Percentiles rank a stretch among this genome's conserved stretches.
phyloP scores from a whole-genome alignment of 192 early-diverging fungal genomes.

The Backusella tuberculispora region DNA sequence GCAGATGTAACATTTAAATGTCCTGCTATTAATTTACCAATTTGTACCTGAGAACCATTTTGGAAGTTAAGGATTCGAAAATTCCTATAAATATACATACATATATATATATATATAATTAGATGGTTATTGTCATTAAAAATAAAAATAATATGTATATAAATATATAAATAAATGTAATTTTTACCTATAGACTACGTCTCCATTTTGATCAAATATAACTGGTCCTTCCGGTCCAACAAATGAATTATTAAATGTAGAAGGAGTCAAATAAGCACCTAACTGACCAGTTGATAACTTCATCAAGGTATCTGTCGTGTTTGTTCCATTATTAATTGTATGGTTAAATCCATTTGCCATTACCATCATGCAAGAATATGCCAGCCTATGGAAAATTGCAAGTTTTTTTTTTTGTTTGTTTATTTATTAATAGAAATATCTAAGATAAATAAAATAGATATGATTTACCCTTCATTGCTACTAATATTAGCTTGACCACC shows the following conservation, averaged over 20 bases:
- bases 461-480: conserved; percentile 49
- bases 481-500: conserved; percentile 47
- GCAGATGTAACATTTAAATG: conserved; percentile 43
- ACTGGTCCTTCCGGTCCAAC: conserved; percentile 52
- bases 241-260: conserved; percentile 48
- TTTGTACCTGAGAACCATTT: conserved; percentile 36
- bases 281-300: conserved; percentile 42
- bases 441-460: background rate
- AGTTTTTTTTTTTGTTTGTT: too few species aligned
- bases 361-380: conserved; percentile 59
- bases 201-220: conserved; percentile 51
- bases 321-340: conserved; percentile 40
- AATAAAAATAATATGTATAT: background rate
- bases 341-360: conserved; percentile 51
- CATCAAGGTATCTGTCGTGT: conserved; percentile 24
- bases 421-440: background rate
- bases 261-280: conserved; percentile 41
- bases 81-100: conserved; percentile 36
- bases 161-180: too few species aligned
- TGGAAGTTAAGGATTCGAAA: conserved; percentile 52
- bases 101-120: background rate
- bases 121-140: background rate
- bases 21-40: conserved; percentile 48
- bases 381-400: conserved; percentile 32
- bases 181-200: conserved; percentile 39